A percentile compares a stretch with the other conserved stretches of the same genome.
Conservation (phyloP, 805 yeast genomes). For the Ogataea thermomethanolica region DNA sequence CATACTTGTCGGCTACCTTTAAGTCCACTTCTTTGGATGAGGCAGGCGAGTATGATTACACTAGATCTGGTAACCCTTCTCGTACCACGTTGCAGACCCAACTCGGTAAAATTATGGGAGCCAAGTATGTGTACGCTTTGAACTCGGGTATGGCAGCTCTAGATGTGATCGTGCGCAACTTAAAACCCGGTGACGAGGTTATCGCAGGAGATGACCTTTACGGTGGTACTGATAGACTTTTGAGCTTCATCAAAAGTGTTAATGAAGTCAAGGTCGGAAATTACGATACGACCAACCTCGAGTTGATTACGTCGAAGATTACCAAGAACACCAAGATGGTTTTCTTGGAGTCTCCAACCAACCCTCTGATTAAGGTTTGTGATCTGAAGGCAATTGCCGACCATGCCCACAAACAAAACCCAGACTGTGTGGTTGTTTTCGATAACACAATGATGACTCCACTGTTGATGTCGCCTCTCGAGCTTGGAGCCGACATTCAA, state of each 20-base stretch:
- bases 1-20: conserved; percentile 93
- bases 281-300: conserved; percentile 75
- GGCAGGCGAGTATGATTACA: conserved; percentile 81
- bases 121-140: conserved; percentile 75
- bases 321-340: conserved; percentile 65
- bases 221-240: conserved; percentile 88
- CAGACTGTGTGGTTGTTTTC: conserved; percentile 71
- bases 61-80: conserved; percentile 93
- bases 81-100: conserved; percentile 77
- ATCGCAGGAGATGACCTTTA: conserved; percentile 93
- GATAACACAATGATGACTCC: conserved; percentile 99
- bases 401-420: conserved; percentile 63
- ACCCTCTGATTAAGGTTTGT: conserved; percentile 85
- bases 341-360: conserved; percentile 88
- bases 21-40: conserved; percentile 70
- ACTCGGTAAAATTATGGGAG: conserved; percentile 72
- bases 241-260: conserved; percentile 64
- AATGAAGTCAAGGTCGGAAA: conserved; percentile 67
- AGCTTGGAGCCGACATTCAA: conserved; percentile 84
- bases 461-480: conserved; percentile 75
- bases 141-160: conserved; percentile 91
- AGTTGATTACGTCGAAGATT: conserved; percentile 54
- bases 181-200: conserved; percentile 83
- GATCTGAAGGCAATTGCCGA: conserved; percentile 68
- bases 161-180: conserved; percentile 74